These are phyloP conservation scores for Ceratocystis huliohia DNA, from an alignment of 2,329 filamentous ascomycete genomes.

Conservation along the genomic window DNA sequence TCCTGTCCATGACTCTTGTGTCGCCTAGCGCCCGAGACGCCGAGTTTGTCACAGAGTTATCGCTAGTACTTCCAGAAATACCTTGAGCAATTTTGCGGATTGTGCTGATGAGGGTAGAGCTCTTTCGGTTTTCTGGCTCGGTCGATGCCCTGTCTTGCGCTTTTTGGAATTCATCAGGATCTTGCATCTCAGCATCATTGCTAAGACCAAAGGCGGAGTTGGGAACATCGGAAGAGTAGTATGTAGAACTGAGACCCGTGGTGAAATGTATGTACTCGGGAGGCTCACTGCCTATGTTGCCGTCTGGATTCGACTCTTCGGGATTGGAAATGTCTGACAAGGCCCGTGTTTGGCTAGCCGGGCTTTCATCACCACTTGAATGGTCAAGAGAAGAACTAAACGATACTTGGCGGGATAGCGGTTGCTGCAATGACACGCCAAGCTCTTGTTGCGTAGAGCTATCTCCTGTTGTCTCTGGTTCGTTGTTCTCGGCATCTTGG, in stretches of 20 bases:
- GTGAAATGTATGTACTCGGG: slow-evolving; percentile 11
- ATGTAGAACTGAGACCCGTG: slow-evolving; percentile 16
- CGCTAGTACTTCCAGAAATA: slow-evolving; percentile 12
- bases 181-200: slow-evolving; percentile 7
- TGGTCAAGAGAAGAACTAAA: neutral
- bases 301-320: neutral
- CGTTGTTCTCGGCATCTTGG: neutral
- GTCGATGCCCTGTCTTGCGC: slow-evolving; percentile 5
- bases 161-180: slow-evolving; percentile 15
- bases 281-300: neutral
- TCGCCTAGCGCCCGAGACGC: neutral
- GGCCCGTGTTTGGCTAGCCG: neutral
- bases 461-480: neutral
- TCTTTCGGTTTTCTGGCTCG: slow-evolving; percentile 6
- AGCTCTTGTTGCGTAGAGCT: neutral
- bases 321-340: neutral
- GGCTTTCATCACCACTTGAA: neutral
- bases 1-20: slow-evolving; percentile 11
- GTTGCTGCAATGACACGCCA: neutral
- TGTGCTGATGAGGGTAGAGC: slow-evolving; percentile 13
- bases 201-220: slow-evolving; percentile 20
- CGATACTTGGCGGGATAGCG: neutral
- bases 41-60: neutral
- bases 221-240: slow-evolving; percentile 21
- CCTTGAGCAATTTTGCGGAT: slow-evolving; percentile 14